These are phyloP conservation scores for Trichoderma atrobrunneum DNA, from an alignment of 2,329 filamentous ascomycete genomes.

Conservation along the genomic window DNA sequence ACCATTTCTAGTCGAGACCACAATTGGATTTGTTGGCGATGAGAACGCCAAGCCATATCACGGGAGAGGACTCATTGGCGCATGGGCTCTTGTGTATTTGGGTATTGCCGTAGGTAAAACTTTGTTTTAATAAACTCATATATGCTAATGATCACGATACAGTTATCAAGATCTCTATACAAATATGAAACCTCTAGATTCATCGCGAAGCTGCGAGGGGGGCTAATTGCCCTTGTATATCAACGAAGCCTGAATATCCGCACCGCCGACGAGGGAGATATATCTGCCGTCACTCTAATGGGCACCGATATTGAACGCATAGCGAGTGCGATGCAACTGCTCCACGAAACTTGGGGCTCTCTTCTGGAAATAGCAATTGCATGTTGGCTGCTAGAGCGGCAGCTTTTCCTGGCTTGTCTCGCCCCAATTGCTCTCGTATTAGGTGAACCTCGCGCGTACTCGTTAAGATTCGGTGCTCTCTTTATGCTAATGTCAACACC, in stretches of 20 bases:
- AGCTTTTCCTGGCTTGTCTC: conserved; percentile 29
- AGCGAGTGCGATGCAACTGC: conserved; percentile 19
- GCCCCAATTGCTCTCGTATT: conserved; percentile 27
- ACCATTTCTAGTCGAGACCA: conserved; percentile 30
- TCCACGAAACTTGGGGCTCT: conserved; percentile 33
- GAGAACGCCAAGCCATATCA: conserved; percentile 18
- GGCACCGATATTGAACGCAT: conserved; percentile 35
- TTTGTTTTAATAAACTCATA: not conserved
- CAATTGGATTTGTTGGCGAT: conserved; percentile 24
- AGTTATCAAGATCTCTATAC: conserved; percentile 25
- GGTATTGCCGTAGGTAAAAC: conserved; percentile 29
- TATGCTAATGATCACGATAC: not conserved
- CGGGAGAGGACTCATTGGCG: conserved; percentile 31
- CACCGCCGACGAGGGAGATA: conserved; percentile 26
- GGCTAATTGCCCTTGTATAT: conserved; percentile 28
- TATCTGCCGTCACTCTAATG: conserved; percentile 33
- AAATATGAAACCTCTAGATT: conserved; percentile 28
- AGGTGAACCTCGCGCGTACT: not conserved
- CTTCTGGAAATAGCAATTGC: conserved; percentile 30
- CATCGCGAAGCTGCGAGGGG: conserved; percentile 25
- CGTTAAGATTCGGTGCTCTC: not conserved
- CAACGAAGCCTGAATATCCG: conserved; percentile 24
- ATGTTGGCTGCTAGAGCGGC: conserved; percentile 30
- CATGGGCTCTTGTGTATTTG: conserved; percentile 32
- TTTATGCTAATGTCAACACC: not conserved